A percentile compares a stretch with the other conserved stretches of the same genome.
phyloP scores from a whole-genome alignment of 192 early-diverging fungal genomes.

The Diversispora eburnea region DNA sequence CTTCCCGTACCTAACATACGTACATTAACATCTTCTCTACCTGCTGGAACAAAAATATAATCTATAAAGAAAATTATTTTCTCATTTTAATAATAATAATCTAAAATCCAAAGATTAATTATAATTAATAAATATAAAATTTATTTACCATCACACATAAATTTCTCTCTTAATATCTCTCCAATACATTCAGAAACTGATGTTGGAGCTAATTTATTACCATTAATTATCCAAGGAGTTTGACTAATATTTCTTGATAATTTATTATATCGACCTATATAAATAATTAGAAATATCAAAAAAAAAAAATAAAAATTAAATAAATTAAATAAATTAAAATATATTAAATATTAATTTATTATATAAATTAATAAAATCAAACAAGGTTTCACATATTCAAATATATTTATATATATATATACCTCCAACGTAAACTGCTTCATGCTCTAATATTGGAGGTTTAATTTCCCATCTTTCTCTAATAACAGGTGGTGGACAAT shows the following conservation, averaged over 20 bases:
- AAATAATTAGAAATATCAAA: neutral
- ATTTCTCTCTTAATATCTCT: conserved; percentile 50
- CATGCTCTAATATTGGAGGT: conserved; percentile 18
- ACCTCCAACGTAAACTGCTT: conserved; percentile 60
- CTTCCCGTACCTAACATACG: conserved; percentile 89
- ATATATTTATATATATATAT: neutral
- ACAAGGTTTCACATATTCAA: no score
- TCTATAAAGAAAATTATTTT: conserved; percentile 28
- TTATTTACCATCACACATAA: conserved; percentile 53
- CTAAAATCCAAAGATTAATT: neutral
- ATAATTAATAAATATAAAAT: neutral
- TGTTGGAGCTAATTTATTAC: conserved; percentile 61
- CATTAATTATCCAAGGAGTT: conserved; percentile 77
- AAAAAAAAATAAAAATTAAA: neutral
- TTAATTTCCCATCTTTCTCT: conserved; percentile 7
- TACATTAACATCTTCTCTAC: conserved; percentile 92
- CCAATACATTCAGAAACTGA: conserved; percentile 81
- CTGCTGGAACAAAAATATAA: conserved; percentile 79
- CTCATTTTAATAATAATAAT: neutral
- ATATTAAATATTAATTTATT: neutral
- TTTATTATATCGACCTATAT: conserved; percentile 63
- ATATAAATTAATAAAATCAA: neutral
- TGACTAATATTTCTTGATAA: conserved; percentile 74
- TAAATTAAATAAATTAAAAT: neutral
- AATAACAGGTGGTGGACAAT: neutral